phyloP scores from a whole-genome alignment of 2,329 filamentous ascomycete species.

The Cordyceps farinosa region DNA sequence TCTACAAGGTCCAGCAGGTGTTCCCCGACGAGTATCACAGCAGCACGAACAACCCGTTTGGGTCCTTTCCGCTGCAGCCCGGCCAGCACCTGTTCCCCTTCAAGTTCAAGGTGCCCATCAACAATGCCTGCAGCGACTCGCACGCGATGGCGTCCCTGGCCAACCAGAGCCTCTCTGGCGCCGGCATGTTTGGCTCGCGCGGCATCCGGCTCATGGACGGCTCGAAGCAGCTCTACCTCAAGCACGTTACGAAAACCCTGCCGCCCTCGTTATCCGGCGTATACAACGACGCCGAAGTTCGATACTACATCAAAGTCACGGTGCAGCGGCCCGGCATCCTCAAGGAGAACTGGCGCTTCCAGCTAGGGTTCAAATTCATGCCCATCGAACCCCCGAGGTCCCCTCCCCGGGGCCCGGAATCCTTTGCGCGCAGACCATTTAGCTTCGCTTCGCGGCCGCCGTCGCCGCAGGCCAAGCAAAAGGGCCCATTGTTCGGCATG shows the following conservation, averaged over 20 bases:
- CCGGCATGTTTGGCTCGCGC: conserved; percentile 47
- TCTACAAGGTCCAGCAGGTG: conserved; percentile 71
- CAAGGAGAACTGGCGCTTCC: conserved; percentile 79
- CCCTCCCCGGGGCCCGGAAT: conserved; percentile 65
- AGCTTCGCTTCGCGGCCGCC: conserved; percentile 47
- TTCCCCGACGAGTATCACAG: conserved; percentile 58
- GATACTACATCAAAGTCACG: conserved; percentile 95
- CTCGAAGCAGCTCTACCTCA: conserved; percentile 57
- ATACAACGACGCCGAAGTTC: conserved; percentile 81
- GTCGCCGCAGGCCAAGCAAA: conserved; percentile 43
- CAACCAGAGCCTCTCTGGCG: conserved; percentile 50
- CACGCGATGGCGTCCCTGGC: conserved; percentile 45
- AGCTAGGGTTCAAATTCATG: conserved; percentile 74
- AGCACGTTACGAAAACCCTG: conserved; percentile 79
- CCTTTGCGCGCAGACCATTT: conserved; percentile 74
- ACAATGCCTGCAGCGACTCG: conserved; percentile 64
- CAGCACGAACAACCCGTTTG: conserved; percentile 39
- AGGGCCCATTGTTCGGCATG: conserved; percentile 57
- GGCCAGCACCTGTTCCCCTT: conserved; percentile 76
- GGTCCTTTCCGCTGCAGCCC: conserved; percentile 57
- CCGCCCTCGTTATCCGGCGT: conserved; percentile 88
- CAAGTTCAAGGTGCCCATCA: conserved; percentile 72
- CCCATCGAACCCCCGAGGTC: conserved; percentile 86
- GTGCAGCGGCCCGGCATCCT: conserved; percentile 84
- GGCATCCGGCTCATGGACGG: conserved; percentile 59